Evolutionary conservation across 2,329 filamentous ascomycete species (phyloP).

Genomic region (Penicillium brasilianum): DNA sequence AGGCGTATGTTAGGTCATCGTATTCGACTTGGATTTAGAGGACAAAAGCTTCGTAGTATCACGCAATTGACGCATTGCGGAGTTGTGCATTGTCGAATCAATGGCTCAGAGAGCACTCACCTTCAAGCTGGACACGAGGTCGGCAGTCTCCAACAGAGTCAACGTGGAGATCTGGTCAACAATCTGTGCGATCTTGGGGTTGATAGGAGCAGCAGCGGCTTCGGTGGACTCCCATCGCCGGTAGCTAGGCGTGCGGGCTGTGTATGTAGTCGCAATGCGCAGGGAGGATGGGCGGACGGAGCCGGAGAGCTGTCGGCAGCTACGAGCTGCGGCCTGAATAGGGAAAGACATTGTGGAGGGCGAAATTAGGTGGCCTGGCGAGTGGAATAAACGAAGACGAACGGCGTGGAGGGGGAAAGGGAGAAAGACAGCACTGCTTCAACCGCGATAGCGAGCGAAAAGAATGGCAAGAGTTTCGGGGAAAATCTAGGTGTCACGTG

Average conservation of each 20-base stretch:
- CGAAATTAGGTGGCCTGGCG: constrained; percentile 8
- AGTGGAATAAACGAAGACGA: constrained; percentile 12
- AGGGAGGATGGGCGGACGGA: constrained; percentile 48
- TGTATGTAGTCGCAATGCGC: constrained; percentile 47
- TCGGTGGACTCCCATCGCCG: constrained; percentile 91
- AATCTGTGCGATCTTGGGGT: constrained; percentile 91
- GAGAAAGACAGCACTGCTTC: constrained; percentile 26
- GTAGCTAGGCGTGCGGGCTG: constrained; percentile 52
- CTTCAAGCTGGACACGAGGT: constrained; percentile 93
- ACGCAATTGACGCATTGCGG: constrained; percentile 16
- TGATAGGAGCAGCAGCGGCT: constrained; percentile 61
- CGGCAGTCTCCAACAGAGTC: constrained; percentile 95
- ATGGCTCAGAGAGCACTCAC: constrained; percentile 55
- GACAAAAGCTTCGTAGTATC: neutral
- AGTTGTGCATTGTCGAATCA: constrained; percentile 3
- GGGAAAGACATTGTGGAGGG: constrained; percentile 46
- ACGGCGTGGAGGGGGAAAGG: constrained; percentile 20
- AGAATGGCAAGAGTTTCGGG: constrained; percentile 36
- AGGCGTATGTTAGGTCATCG: neutral
- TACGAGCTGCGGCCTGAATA: constrained; percentile 48
- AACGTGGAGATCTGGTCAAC: constrained; percentile 99
- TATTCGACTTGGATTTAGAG: neutral
- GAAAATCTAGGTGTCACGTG: constrained; percentile 46
- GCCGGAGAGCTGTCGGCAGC: constrained; percentile 48
- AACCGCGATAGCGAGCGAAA: constrained; percentile 34